Evolutionary conservation across 1,284 basidiomycete genomes (phyloP).

Genomic region (Boletus chippewaensis): DNA sequence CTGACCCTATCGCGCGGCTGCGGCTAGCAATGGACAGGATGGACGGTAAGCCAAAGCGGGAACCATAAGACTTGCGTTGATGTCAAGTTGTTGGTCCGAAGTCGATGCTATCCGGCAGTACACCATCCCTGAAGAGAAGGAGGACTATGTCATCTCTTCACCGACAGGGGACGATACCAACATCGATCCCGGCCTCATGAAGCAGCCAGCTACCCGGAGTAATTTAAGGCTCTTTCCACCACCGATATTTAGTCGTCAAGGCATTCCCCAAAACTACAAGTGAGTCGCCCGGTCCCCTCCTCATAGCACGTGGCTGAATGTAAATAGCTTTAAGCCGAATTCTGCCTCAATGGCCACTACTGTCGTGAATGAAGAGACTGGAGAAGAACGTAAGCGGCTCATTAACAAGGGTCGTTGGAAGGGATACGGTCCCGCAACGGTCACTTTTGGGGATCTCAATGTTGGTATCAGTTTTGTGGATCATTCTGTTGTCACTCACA

Average conservation of each 20-base stretch:
- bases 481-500: conserved; percentile 1
- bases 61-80: conserved; percentile 9
- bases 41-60: conserved; percentile 52
- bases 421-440: conserved; percentile 63
- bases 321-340: conserved; percentile 66
- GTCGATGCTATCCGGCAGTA: conserved; percentile 71
- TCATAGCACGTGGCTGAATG: background rate
- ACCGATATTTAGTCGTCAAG: conserved; percentile 75
- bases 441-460: conserved; percentile 57
- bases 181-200: conserved; percentile 32
- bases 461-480: conserved; percentile 32
- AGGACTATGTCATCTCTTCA: conserved; percentile 46
- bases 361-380: conserved; percentile 62
- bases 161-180: conserved; percentile 26
- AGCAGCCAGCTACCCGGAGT: conserved; percentile 34
- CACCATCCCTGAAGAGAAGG: conserved; percentile 57
- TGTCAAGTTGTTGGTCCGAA: conserved; percentile 27
- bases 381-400: conserved; percentile 73
- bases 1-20: conserved; percentile 65
- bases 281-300: conserved; percentile 25
- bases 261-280: conserved; percentile 75
- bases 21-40: conserved; percentile 68
- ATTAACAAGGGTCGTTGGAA: conserved; percentile 79
- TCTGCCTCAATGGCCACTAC: conserved; percentile 63
- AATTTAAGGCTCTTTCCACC: conserved; percentile 74